Evolutionary conservation across 306 rosid species (phyloP), one percentile per base, ranked within the genome.

Genomic region (Corylus heterophylla): DNA sequence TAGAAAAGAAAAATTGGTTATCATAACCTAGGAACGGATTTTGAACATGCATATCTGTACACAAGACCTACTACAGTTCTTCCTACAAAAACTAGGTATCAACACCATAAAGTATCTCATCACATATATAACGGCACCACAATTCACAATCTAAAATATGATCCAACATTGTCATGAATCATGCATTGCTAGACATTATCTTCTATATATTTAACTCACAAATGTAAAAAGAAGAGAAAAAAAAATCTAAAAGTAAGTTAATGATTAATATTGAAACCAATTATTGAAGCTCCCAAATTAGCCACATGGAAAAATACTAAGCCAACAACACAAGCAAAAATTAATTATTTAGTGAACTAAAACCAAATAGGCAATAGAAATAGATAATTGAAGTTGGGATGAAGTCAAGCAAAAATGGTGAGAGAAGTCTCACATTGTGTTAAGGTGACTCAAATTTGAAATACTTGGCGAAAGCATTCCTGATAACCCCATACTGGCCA

Each of bases 401-500:
- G 62, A 47, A 47, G 75, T 51, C 52, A 54, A 77, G 69, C 66
- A 71, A 49, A 77, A 75, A 48, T 18, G 80, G 31, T 55, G 50
- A 69, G 63, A 71, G 64, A 70, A 54, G 71, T 75, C 97, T 91
- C 83, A 95, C 99, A 95, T 76, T 86, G 92, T 90, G 75, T 73
- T 83, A 49, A 95, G 96, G 79, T 86, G 93, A 83, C 88, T 93
- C 88, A 95, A 81, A 80, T 91, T 93, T 73, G 92, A 97, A 84
- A 93, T 85, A 81, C 94, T 91, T 3, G 94, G 90, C 55, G 93
- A 90, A 81, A 95, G 90, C 20, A 85, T 76, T 79, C 98, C 99
- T 22, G 94, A 90, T 83, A 95, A 91, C 48, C 88, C 87, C 29
- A 75, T 80, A 75, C 87, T 93, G 9, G 93, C 85, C 98, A 96